Conservation (phyloP, 768 basidiomycete species). For the Agrocybe pediades region DNA sequence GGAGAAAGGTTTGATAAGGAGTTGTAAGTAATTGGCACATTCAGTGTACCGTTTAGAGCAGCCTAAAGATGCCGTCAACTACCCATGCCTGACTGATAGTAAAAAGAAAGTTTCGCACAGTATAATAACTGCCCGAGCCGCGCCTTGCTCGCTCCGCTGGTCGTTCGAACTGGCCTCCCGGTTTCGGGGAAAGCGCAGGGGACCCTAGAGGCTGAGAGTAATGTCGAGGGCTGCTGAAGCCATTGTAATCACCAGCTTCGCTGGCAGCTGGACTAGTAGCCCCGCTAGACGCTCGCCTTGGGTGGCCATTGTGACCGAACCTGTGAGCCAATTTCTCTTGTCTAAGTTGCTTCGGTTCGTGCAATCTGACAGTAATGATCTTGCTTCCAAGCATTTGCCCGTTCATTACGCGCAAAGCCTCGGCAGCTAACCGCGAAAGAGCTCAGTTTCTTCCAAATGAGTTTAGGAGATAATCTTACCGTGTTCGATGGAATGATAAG, state of each 20-base stretch:
- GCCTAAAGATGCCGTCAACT: conserved; percentile 47
- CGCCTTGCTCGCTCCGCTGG: conserved; percentile 63
- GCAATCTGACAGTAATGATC: conserved; percentile 82
- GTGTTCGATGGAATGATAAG: conserved; percentile 81
- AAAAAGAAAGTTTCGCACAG: conserved; percentile 44
- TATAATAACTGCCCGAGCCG: conserved; percentile 86
- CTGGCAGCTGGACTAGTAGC: conserved; percentile 85
- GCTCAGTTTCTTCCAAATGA: conserved; percentile 7
- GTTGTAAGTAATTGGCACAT: conserved; percentile 85
- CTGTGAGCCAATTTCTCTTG: conserved; percentile 86
- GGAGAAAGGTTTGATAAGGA: conserved; percentile 81
- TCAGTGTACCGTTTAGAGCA: conserved; percentile 77
- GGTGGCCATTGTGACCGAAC: conserved; percentile 81
- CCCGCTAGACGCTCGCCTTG: conserved; percentile 71
- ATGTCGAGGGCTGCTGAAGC: conserved; percentile 75
- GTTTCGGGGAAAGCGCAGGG: conserved; percentile 45
- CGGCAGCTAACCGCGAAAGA: conserved; percentile 47
- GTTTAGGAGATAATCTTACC: conserved; percentile 40
- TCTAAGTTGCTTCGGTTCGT: conserved; percentile 90
- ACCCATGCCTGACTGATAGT: neutral
- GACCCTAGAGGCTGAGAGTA: conserved; percentile 49
- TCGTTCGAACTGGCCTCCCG: conserved; percentile 53
- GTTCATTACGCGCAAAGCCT: conserved; percentile 83
- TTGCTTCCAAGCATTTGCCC: conserved; percentile 71
- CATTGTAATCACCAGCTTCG: conserved; percentile 76